Conservation (phyloP, 352 stramenopile species). For the Phytophthora tubulina region DNA sequence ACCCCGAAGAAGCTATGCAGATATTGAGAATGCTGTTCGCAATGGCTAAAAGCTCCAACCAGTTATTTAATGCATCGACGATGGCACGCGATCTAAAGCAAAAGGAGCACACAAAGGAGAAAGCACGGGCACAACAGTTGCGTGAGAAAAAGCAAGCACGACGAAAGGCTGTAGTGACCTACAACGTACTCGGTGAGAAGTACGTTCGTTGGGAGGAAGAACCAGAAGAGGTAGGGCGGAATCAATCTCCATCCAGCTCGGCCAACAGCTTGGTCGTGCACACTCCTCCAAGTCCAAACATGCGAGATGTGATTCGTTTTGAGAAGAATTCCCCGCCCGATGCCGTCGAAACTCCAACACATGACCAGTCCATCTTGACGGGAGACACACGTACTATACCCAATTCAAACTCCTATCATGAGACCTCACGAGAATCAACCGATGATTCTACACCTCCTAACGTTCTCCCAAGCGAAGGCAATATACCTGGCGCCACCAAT, state of each 20-base stretch:
- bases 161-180: slow-evolving; percentile 60
- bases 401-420: background rate
- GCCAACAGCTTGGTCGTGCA: slow-evolving; percentile 28
- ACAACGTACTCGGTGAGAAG: slow-evolving; percentile 78
- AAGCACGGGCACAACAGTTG: slow-evolving; percentile 32
- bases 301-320: slow-evolving; percentile 3
- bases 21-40: slow-evolving; percentile 35
- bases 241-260: slow-evolving; percentile 20
- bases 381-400: background rate
- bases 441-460: background rate
- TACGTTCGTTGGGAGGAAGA: slow-evolving; percentile 60
- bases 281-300: slow-evolving; percentile 28
- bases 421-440: background rate
- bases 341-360: background rate
- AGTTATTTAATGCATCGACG: slow-evolving; percentile 26
- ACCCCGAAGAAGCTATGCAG: slow-evolving; percentile 37
- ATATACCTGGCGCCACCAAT: background rate
- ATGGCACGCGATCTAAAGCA: slow-evolving; percentile 17
- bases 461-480: background rate
- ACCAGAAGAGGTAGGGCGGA: background rate
- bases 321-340: background rate
- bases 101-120: slow-evolving; percentile 18
- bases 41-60: slow-evolving; percentile 7
- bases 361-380: background rate
- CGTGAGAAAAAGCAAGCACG: slow-evolving; percentile 34